Evolutionary conservation across 352 stramenopile genomes (phyloP), one percentile per base, ranked within the genome.

Genomic region (Globisporangium barbulae): DNA sequence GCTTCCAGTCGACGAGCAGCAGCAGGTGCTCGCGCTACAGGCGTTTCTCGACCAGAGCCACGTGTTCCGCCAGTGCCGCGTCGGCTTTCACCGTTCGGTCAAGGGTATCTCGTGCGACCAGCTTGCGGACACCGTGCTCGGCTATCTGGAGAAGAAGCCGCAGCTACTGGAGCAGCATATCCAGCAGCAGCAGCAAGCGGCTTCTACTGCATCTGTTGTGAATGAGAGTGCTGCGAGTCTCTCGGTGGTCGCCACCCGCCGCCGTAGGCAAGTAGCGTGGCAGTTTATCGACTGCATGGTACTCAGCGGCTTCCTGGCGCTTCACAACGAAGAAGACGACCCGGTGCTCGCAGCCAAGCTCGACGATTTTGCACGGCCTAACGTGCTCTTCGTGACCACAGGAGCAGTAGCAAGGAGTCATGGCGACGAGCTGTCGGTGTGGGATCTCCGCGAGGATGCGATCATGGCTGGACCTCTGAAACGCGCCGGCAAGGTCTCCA

Each of bases 391-490:
- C 22, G 59, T 65, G 15, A 50, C 59, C 2, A 58, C n/a, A n/a
- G n/a, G n/a, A n/a, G n/a, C n/a, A n/a, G n/a, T n/a, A n/a, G n/a
- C 47, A 7, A 15, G 5, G n/a, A 28, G n/a, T 12, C 19, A 21
- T 9, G 30, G 39, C 19, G 15, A 15, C 30, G 45, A 21, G 30
- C 30, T 65, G 42, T 67, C 61, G 2, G 60, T 64, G 22, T 71
- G 60, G 59, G 49, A 25, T 17, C 17, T 71, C n/a, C 55, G 45
- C 15, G 65, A 68, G 0, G 52, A 37, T 21, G 59, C 60, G 42
- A 41, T 64, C 41, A 28, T 47, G 15, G 65, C 59, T 13, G 59
- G 59, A 1, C 15, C 17, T 6, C 42, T 71, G 13, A 61, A 39
- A 19, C 44, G 52, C 21, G 49, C 47, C 13, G 37, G 47, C 44